These are phyloP conservation scores for Arabis hirsuta DNA, from an alignment of 345 rosid genomes.

Conservation along the genomic window DNA sequence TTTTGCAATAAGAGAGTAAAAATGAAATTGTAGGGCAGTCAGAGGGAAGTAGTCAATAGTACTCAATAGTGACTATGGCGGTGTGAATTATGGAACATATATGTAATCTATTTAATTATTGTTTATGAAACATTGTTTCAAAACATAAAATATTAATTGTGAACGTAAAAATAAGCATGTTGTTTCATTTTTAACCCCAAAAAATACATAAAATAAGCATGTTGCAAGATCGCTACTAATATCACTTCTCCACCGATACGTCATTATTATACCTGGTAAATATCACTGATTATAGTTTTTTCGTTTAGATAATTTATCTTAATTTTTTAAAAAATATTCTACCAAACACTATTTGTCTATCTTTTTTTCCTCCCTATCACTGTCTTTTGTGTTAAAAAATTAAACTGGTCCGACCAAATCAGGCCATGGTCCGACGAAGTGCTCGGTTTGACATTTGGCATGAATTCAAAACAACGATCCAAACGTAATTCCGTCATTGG, in stretches of 20 bases:
- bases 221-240: not conserved
- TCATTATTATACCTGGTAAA: not conserved
- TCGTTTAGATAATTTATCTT: not conserved
- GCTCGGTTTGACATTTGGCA: not conserved
- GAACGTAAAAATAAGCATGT: no score
- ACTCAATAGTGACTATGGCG: conserved; percentile 1
- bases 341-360: no score
- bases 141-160: no score
- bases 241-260: not conserved
- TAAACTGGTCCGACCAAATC: not conserved
- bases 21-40: conserved; percentile 12
- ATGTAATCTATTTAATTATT: no score
- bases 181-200: no score
- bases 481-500: not conserved
- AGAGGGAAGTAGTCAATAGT: not conserved
- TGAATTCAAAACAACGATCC: not conserved
- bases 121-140: no score
- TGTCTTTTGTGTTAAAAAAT: no score
- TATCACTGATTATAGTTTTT: not conserved
- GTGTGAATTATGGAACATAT: not conserved
- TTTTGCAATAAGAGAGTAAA: conserved; percentile 3
- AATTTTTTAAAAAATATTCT: no score
- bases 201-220: not conserved
- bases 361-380: no score
- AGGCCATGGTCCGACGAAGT: not conserved